Evolutionary conservation across 108 stramenopile genomes (phyloP).

Genomic region (Skeletonema potamos): DNA sequence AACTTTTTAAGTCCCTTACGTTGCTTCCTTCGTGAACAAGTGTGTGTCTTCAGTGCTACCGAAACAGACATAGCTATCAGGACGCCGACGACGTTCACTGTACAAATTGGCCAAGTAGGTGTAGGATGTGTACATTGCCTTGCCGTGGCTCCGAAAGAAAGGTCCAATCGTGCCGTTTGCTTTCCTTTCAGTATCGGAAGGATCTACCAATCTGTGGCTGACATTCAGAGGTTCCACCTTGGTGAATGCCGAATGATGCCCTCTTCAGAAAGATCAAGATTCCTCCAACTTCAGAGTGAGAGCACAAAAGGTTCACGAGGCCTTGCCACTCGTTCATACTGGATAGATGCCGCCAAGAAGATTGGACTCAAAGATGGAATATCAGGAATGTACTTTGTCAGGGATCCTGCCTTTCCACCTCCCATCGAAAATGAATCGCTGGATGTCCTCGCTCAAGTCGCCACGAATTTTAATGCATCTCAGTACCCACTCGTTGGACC

Average conservation of each 20-base stretch:
- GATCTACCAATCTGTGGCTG: conserved; percentile 90
- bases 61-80: conserved; percentile 85
- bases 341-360: conserved; percentile 86
- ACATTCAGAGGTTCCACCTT: conserved; percentile 89
- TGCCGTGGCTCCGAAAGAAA: conserved; percentile 62
- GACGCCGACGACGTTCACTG: conserved; percentile 85
- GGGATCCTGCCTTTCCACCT: conserved; percentile 70
- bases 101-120: conserved; percentile 47
- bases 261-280: conserved; percentile 58
- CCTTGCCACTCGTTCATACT: conserved; percentile 85
- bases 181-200: conserved; percentile 87
- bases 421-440: conserved; percentile 46
- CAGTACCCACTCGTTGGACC: conserved; percentile 63
- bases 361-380: conserved; percentile 80
- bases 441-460: conserved; percentile 80
- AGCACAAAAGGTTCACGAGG: conserved; percentile 91
- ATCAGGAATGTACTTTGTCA: conserved; percentile 71
- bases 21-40: conserved; percentile 86
- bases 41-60: conserved; percentile 83
- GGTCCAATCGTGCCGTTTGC: conserved; percentile 86
- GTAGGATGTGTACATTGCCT: conserved; percentile 70
- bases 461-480: conserved; percentile 61
- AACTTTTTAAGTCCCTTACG: conserved; percentile 77
- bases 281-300: conserved; percentile 67
- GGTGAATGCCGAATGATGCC: conserved; percentile 85